Evolutionary conservation across 2,329 filamentous ascomycete genomes (phyloP).

Genomic region (Fusarium redolens): DNA sequence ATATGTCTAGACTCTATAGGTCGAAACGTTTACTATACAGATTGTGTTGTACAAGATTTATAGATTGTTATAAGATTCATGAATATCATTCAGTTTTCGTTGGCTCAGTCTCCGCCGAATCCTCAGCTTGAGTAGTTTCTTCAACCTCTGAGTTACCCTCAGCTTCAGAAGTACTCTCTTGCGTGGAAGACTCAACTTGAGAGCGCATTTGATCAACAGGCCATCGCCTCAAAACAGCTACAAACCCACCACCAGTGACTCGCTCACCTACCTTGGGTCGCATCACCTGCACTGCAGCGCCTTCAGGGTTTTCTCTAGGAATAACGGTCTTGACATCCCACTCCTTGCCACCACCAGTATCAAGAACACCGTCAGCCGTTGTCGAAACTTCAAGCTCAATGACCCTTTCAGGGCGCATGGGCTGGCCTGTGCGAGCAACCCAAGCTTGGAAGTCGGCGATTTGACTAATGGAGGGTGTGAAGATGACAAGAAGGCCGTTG

Average conservation of each 20-base stretch:
- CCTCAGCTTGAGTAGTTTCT: neutral
- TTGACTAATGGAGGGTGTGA: constrained; percentile 83
- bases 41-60: neutral
- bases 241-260: constrained; percentile 55
- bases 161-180: neutral
- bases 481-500: constrained; percentile 75
- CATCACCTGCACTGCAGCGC: constrained; percentile 52
- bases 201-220: constrained; percentile 27
- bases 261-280: constrained; percentile 56
- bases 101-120: neutral
- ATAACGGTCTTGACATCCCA: constrained; percentile 71
- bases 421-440: constrained; percentile 64
- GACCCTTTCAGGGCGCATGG: constrained; percentile 66
- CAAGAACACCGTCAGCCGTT: constrained; percentile 56
- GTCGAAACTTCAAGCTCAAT: constrained; percentile 65
- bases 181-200: constrained; percentile 9
- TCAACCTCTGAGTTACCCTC: neutral
- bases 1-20: neutral
- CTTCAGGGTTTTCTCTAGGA: constrained; percentile 42
- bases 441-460: constrained; percentile 69
- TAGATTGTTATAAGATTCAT: neutral
- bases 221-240: constrained; percentile 53
- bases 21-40: constrained; percentile 5
- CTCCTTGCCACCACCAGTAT: constrained; percentile 63
- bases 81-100: neutral